Conservation (phyloP, 768 basidiomycete species). For the Tubosaeta sp. region DNA sequence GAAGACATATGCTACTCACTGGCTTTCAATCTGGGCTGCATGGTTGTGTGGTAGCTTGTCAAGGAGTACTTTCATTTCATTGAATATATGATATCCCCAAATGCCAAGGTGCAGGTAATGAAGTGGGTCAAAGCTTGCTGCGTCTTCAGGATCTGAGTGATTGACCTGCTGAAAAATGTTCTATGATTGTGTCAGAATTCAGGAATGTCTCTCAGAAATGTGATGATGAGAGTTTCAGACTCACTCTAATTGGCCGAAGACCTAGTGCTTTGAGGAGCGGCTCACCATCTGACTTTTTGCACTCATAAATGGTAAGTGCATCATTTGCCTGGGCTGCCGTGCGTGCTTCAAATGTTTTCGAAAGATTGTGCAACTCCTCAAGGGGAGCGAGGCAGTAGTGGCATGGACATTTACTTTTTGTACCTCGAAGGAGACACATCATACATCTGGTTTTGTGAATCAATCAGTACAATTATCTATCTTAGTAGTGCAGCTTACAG, state of each 20-base stretch:
- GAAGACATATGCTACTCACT: no score
- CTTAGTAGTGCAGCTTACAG: slow-evolving; percentile 35
- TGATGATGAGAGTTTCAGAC: no score
- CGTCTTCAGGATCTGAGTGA: background rate
- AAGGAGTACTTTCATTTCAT: background rate
- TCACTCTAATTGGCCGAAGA: no score
- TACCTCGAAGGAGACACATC: no score
- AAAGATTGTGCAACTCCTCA: no score
- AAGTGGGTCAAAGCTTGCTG: background rate
- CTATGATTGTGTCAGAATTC: no score
- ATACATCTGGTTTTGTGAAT: no score
- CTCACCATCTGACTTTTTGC: background rate
- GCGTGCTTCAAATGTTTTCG: background rate
- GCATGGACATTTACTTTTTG: no score
- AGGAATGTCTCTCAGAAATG: no score
- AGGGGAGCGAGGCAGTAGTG: no score
- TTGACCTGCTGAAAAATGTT: background rate
- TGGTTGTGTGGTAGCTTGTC: background rate
- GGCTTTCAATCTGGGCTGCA: background rate
- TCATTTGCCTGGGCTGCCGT: background rate
- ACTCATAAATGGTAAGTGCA: background rate
- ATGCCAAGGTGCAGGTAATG: background rate
- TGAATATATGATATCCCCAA: background rate
- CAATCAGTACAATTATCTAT: no score
- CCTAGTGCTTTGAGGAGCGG: slow-evolving; percentile 1